Evolutionary conservation across 2,329 filamentous ascomycete species (phyloP).

Genomic region (Trichoderma polysporum): DNA sequence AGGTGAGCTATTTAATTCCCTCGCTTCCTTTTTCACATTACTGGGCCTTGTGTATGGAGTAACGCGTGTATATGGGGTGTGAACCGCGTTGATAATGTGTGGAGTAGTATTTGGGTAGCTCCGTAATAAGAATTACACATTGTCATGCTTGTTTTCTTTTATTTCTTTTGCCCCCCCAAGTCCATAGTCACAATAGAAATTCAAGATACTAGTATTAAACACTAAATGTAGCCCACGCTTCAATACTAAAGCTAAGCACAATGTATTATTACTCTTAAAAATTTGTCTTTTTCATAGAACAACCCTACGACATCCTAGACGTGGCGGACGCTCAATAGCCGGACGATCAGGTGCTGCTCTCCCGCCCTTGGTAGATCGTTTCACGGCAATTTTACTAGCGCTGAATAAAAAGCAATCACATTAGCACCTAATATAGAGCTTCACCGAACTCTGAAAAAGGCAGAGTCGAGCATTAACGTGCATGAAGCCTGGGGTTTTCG

Average conservation of each 20-base stretch:
- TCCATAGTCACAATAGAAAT: neutral
- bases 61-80: neutral
- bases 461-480: neutral
- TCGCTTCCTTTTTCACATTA: neutral
- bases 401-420: neutral
- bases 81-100: neutral
- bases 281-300: neutral
- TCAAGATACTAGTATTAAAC: too few species aligned
- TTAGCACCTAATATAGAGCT: neutral
- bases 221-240: too few species aligned
- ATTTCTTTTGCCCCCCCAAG: neutral
- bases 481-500: too few species aligned
- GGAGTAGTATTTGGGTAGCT: neutral
- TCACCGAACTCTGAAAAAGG: neutral
- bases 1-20: slow-evolving; percentile 16
- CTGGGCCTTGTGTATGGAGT: neutral
- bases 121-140: slow-evolving; percentile 9
- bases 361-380: neutral
- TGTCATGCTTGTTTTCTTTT: neutral
- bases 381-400: neutral
- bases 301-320: neutral
- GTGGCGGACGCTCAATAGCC: neutral
- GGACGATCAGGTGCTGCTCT: neutral
- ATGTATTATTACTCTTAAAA: neutral
- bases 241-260: neutral